These are phyloP conservation scores for Porphyrellus cyaneotinctus DNA, from an alignment of 768 basidiomycete genomes.

Conservation along the genomic window DNA sequence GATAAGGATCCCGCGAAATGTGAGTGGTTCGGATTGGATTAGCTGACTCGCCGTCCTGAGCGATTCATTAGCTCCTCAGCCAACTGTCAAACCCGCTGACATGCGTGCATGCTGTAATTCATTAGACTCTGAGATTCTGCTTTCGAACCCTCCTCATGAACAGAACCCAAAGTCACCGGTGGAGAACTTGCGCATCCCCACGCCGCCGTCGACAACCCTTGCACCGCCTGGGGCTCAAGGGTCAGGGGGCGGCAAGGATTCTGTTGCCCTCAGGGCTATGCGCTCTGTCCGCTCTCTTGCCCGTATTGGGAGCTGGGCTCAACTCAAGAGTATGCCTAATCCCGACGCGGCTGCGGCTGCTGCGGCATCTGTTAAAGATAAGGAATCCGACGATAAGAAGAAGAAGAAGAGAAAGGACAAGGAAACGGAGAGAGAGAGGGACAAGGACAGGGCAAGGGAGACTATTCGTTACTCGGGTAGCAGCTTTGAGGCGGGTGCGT, in stretches of 20 bases:
- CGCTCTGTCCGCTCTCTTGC: slow-evolving; percentile 70
- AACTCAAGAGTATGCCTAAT: slow-evolving; percentile 42
- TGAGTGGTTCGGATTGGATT: slow-evolving; percentile 5
- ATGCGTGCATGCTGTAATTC: slow-evolving; percentile 60
- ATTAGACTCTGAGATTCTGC: slow-evolving; percentile 43
- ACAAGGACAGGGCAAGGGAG: slow-evolving; percentile 32
- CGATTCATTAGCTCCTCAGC: slow-evolving; percentile 42
- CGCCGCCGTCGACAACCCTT: slow-evolving; percentile 31
- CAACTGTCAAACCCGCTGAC: slow-evolving; percentile 29
- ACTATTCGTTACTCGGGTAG: slow-evolving; percentile 49
- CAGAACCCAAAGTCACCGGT: slow-evolving; percentile 13
- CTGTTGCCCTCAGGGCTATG: slow-evolving; percentile 77
- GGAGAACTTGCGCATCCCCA: slow-evolving; percentile 16
- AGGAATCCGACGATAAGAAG: slow-evolving; percentile 32
- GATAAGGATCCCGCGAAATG: slow-evolving; percentile 36
- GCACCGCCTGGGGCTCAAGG: slow-evolving; percentile 33
- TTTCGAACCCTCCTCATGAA: slow-evolving; percentile 21
- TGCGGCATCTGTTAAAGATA: slow-evolving; percentile 27
- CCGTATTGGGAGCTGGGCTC: slow-evolving; percentile 68
- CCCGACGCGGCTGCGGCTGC: slow-evolving; percentile 24
- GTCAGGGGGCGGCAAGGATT: slow-evolving; percentile 40
- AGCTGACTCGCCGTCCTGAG: slow-evolving; percentile 3
- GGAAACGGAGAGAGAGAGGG: slow-evolving; percentile 32
- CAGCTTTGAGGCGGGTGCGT: slow-evolving; percentile 65
- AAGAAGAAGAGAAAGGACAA: slow-evolving; percentile 39